phyloP scores from a whole-genome alignment of 2,329 filamentous ascomycete species.

The Fusarium albosuccineum region DNA sequence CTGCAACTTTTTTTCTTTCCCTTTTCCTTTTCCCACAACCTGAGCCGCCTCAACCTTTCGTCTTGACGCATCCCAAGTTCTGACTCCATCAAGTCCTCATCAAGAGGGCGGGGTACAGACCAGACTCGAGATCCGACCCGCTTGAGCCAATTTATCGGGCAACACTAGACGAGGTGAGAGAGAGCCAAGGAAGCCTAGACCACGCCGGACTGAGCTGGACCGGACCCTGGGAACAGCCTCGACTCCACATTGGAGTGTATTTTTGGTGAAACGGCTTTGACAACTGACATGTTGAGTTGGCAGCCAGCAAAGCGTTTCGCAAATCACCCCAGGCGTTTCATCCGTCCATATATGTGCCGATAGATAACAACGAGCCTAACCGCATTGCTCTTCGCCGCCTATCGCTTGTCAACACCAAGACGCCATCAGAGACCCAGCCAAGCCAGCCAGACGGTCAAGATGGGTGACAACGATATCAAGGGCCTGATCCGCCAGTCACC shows the following conservation, averaged over 20 bases:
- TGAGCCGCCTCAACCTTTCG: not conserved
- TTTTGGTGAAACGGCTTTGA: conserved; percentile 13
- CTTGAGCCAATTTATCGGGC: conserved; percentile 33
- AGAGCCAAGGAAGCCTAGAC: conserved; percentile 14
- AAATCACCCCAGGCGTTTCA: not conserved
- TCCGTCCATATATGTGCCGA: conserved; percentile 1
- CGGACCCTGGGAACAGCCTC: not conserved
- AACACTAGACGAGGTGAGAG: conserved; percentile 12
- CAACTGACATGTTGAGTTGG: conserved; percentile 18
- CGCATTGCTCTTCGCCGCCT: not conserved
- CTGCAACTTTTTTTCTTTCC: no score
- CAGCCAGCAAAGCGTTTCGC: conserved; percentile 16
- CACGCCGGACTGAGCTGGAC: conserved; percentile 15
- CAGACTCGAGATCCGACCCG: conserved; percentile 15
- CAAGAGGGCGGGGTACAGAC: conserved; percentile 20
- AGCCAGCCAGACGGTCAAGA: conserved; percentile 21
- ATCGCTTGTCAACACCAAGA: not conserved
- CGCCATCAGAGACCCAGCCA: not conserved
- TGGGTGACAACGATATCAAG: conserved; percentile 39
- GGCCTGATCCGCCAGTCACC: conserved; percentile 52
- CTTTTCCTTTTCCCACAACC: conserved; percentile 1
- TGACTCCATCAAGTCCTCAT: not conserved
- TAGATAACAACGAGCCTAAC: not conserved
- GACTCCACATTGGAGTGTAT: conserved; percentile 30
- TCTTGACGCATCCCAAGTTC: not conserved